phyloP scores from a whole-genome alignment of 306 rosid genomes.

The Vigna radiata region DNA sequence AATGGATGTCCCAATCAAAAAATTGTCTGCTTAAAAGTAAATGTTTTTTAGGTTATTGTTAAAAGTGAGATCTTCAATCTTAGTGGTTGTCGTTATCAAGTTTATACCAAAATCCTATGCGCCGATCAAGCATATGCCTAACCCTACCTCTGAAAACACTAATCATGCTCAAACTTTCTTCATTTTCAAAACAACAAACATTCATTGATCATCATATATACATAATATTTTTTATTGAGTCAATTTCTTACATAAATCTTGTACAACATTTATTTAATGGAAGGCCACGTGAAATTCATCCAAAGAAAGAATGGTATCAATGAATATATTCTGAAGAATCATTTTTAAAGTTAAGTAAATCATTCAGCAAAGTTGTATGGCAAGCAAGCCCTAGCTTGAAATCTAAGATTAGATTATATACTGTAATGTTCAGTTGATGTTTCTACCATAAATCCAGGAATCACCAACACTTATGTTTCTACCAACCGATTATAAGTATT shows the following conservation, averaged over 20 bases:
- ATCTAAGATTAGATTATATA: slow-evolving; percentile 25
- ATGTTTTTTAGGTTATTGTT: slow-evolving; percentile 3
- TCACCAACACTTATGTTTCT: slow-evolving; percentile 14
- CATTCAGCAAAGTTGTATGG: slow-evolving; percentile 18
- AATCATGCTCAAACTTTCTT: not conserved
- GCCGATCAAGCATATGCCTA: slow-evolving; percentile 13
- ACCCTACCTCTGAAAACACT: slow-evolving; percentile 31
- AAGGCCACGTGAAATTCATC: not conserved
- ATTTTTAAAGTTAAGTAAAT: not conserved
- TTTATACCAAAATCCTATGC: slow-evolving; percentile 29
- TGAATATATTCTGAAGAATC: not conserved
- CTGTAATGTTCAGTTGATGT: slow-evolving; percentile 16
- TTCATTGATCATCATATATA: not conserved
- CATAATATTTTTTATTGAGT: not conserved
- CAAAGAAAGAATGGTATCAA: not conserved
- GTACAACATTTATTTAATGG: not conserved
- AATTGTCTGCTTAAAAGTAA: not conserved
- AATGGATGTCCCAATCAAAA: slow-evolving; percentile 39
- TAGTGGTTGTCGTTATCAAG: slow-evolving; percentile 42
- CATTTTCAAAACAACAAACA: not conserved
- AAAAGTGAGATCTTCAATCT: slow-evolving; percentile 15
- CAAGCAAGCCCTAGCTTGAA: not conserved
- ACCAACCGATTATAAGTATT: not conserved
- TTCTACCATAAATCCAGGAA: slow-evolving; percentile 26
- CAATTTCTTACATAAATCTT: not conserved